Evolutionary conservation across 345 rosid species (phyloP).

Genomic region (Geranium rotundifolium): DNA sequence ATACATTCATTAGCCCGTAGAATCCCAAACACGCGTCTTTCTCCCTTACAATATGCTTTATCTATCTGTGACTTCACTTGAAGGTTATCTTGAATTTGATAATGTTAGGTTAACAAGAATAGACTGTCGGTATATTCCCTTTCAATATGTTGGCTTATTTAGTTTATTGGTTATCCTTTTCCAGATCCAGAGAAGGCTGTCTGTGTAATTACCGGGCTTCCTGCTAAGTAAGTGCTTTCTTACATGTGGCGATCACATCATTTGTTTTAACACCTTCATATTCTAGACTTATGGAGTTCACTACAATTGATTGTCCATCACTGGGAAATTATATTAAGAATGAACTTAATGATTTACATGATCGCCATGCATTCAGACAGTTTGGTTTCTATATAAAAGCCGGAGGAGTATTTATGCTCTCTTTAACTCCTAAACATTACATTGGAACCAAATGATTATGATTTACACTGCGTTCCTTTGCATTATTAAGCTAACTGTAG

Average conservation of each 20-base stretch:
- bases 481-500: no score
- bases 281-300: neutral
- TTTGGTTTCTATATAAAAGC: no score
- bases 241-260: conserved; percentile 7
- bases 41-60: neutral
- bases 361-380: no score
- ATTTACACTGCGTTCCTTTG: no score
- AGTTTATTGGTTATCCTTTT: conserved; percentile 12
- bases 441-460: no score
- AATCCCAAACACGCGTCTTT: neutral
- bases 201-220: conserved; percentile 82
- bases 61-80: no score
- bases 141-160: conserved; percentile 5
- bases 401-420: no score
- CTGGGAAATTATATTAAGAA: neutral
- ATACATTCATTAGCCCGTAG: no score
- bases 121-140: neutral
- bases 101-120: no score
- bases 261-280: conserved; percentile 2
- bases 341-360: no score
- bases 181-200: conserved; percentile 75
- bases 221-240: conserved; percentile 64
- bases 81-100: no score
- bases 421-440: no score
- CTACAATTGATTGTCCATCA: neutral